Evolutionary conservation across 1,139 yeast species (phyloP), one percentile per base, ranked within the genome.

Genomic region (Arxiozyma heterogenica): DNA sequence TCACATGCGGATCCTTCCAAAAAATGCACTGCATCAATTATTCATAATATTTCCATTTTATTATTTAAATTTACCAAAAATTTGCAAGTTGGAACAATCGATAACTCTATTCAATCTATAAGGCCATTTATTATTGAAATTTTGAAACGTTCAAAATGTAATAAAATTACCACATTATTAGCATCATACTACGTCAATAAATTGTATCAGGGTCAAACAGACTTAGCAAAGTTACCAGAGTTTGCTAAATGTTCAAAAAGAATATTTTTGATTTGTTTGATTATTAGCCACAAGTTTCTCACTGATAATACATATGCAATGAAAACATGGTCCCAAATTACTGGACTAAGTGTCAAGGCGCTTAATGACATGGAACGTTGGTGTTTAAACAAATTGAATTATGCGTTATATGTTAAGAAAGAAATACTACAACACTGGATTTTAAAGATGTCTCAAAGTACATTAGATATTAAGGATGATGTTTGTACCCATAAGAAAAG

Each of bases 331-430:
- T 58, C 61, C n/a, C 55, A 58, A 23, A 61, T 67, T 22, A 60
- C 65, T 44, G 71, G 71, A 2, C 55, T 67, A 27, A 54, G 54
- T 6, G 50, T 57, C 27, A 59, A 55, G 49, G 65, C 59, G 45
- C 49, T 67, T n/a, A 51, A 64, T 4, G 55, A 54, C 38, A 65
- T 66, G 67, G 71, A 67, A 56, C 59, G 68, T 22, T 67, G 69
- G 69, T 61, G 65, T 56, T 58, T 67, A 41, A 54, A 51, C 11
- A 62, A 56, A 44, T 57, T 67, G 46, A 59, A 65, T 42, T 67
- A 62, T 53, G 58, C 58, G 23, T 54, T 67, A 25, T 55, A 53
- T 51, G 53, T 61, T 11, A 47, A 53, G 15, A 57, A 55, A n/a
- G 50, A 41, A 6, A 53, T 50, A 11, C 49, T 63, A 20, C 46